These are phyloP conservation scores for Blastocrithidia nonstop DNA, from an alignment of 208 protist species.

Conservation along the genomic window DNA sequence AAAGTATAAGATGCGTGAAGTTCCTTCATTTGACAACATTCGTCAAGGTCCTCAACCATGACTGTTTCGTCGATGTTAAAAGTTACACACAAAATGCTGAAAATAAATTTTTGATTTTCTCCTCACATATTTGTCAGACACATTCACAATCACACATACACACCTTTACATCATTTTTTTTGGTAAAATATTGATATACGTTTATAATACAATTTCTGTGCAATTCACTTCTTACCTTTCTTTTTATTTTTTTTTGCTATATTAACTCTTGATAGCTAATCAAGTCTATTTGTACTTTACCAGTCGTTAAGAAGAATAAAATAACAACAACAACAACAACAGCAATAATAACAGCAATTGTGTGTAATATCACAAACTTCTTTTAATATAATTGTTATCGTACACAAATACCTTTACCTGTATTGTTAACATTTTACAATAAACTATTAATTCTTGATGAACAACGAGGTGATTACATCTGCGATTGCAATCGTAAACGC, in stretches of 20 bases:
- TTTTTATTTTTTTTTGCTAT: background rate
- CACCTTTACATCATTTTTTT: background rate
- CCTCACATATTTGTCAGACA: background rate
- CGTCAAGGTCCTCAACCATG: constrained; percentile 71
- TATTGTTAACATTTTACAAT: too few species aligned
- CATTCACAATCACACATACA: background rate
- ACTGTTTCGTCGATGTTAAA: constrained; percentile 39
- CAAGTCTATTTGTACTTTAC: too few species aligned
- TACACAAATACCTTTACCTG: too few species aligned
- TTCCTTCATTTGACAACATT: constrained; percentile 51
- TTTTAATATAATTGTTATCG: too few species aligned
- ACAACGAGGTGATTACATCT: constrained; percentile 9
- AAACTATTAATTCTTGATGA: too few species aligned
- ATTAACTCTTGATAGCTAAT: too few species aligned
- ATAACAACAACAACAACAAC: background rate
- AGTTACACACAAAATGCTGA: constrained; percentile 1
- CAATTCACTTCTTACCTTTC: background rate
- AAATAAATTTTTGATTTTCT: background rate
- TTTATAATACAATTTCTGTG: too few species aligned
- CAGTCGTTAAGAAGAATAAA: too few species aligned
- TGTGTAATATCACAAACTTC: too few species aligned
- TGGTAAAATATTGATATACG: too few species aligned
- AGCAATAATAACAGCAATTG: too few species aligned
- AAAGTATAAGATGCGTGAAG: constrained; percentile 79
- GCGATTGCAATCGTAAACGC: constrained; percentile 31